These are phyloP conservation scores for Phytophthora lateralis DNA, from an alignment of 352 stramenopile genomes.

Conservation along the genomic window DNA sequence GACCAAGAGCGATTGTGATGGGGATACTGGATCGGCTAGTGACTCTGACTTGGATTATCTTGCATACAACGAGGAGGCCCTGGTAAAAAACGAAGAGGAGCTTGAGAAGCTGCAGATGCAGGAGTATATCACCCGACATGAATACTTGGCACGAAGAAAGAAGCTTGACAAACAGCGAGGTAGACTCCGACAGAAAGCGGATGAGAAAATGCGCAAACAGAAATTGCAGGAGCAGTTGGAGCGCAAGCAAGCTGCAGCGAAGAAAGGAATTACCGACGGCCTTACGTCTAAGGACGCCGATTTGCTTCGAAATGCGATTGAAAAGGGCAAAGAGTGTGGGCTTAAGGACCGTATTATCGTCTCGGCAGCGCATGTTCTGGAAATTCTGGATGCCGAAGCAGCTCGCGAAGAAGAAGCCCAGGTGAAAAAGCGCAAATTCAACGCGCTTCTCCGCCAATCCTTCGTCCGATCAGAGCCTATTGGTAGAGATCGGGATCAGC, in stretches of 20 bases:
- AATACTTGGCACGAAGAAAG: conserved; percentile 81
- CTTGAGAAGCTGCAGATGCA: conserved; percentile 67
- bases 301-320: conserved; percentile 60
- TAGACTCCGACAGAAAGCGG: conserved; percentile 51
- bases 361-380: conserved; percentile 73
- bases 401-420: conserved; percentile 69
- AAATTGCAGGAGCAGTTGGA: conserved; percentile 70
- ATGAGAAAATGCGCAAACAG: conserved; percentile 72
- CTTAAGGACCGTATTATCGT: conserved; percentile 69
- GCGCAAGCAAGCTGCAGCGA: conserved; percentile 55
- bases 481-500: conserved; percentile 62
- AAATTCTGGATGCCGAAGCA: conserved; percentile 76
- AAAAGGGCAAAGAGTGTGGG: conserved; percentile 76
- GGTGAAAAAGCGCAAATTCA: conserved; percentile 65
- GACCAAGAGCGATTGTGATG: conserved; percentile 43
- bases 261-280: conserved; percentile 72
- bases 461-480: conserved; percentile 82
- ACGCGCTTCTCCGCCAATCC: conserved; percentile 57
- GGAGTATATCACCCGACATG: conserved; percentile 76
- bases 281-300: conserved; percentile 63
- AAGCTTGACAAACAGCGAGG: conserved; percentile 73
- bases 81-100: conserved; percentile 76
- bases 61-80: conserved; percentile 57
- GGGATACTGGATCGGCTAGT: conserved; percentile 44
- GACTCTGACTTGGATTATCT: conserved; percentile 75